phyloP scores from a whole-genome alignment of 495 filamentous ascomycete species.

The Neohortaea acidophila region DNA sequence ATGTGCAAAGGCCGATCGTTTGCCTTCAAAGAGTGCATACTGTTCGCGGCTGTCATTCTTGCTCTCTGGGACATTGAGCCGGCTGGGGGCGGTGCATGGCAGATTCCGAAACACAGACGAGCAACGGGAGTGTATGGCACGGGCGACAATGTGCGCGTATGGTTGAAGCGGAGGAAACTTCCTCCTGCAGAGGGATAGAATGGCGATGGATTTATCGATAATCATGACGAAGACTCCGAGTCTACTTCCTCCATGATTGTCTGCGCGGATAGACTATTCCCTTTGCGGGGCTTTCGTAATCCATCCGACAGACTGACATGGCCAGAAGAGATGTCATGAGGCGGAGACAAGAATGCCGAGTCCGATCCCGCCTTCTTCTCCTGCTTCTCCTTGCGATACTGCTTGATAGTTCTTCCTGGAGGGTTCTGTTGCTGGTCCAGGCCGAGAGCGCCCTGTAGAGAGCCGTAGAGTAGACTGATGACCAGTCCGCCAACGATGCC shows the following conservation, averaged over 20 bases:
- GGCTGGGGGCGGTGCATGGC: constrained; percentile 18
- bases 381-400: constrained; percentile 16
- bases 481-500: constrained; percentile 38
- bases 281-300: background rate
- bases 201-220: constrained; percentile 9
- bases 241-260: constrained; percentile 17
- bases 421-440: constrained; percentile 1
- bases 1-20: constrained; percentile 27
- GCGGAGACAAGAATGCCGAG: constrained; percentile 4
- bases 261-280: constrained; percentile 12
- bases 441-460: constrained; percentile 4
- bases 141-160: constrained; percentile 20
- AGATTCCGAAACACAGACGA: constrained; percentile 21
- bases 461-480: constrained; percentile 25
- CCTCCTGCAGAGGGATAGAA: background rate
- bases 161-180: constrained; percentile 19
- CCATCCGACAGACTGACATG: constrained; percentile 7
- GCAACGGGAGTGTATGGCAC: constrained; percentile 21
- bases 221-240: constrained; percentile 11
- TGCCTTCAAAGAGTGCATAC: constrained; percentile 26
- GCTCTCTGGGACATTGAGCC: constrained; percentile 30
- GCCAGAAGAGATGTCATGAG: constrained; percentile 2
- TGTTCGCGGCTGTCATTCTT: constrained; percentile 27
- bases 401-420: constrained; percentile 9
- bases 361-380: constrained; percentile 7